Evolutionary conservation across 2,329 filamentous ascomycete genomes (phyloP).

Genomic region (Pseudogymnoascus pannorum): DNA sequence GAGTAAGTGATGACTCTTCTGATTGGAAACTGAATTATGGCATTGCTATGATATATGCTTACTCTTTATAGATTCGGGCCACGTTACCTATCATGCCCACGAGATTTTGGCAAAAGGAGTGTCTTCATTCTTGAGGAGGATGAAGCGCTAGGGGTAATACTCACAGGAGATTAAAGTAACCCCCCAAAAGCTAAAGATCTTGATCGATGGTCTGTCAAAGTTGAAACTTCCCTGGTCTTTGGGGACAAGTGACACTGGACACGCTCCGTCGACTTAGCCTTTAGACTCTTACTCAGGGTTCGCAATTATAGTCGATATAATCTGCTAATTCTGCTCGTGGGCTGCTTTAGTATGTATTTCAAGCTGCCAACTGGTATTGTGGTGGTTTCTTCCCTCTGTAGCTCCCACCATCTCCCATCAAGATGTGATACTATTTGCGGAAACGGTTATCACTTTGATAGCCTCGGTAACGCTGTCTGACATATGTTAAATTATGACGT

Average conservation of each 20-base stretch:
- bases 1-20: slow-evolving; percentile 23
- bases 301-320: not conserved
- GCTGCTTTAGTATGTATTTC: not conserved
- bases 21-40: not conserved
- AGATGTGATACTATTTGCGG: not conserved
- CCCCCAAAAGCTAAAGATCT: not conserved
- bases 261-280: not conserved
- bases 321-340: not conserved
- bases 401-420: not conserved
- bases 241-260: not conserved
- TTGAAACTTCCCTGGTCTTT: not conserved
- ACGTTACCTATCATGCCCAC: slow-evolving; percentile 38
- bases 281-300: not conserved
- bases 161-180: not conserved
- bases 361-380: not conserved
- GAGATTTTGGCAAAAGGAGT: slow-evolving; percentile 29
- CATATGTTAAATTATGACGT: not conserved
- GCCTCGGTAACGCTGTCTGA: not conserved
- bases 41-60: not conserved
- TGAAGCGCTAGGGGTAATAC: not conserved
- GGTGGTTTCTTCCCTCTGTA: not conserved
- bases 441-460: not conserved
- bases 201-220: not conserved
- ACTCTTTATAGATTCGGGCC: slow-evolving; percentile 26
- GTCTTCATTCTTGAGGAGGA: slow-evolving; percentile 16